Percentiles rank a stretch among this genome's conserved stretches.
phyloP scores from a whole-genome alignment of 805 yeast genomes.

The Lachancea sp. region DNA sequence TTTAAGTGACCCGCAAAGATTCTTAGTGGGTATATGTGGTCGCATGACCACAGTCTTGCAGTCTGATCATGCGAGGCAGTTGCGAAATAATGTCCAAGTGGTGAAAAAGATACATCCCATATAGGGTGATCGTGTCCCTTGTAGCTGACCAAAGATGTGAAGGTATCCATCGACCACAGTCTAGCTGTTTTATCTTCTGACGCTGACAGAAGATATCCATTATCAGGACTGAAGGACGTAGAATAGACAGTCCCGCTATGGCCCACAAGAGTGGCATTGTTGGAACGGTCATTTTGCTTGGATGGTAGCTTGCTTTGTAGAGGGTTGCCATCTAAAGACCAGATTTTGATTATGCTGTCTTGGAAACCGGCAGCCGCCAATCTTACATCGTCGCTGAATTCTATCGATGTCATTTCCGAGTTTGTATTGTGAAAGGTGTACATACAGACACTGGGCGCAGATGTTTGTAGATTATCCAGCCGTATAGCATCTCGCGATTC shows the following conservation, averaged over 20 bases:
- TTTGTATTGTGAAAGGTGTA: slow-evolving; percentile 95
- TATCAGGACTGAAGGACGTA: slow-evolving; percentile 84
- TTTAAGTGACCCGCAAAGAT: slow-evolving; percentile 96
- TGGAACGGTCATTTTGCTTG: slow-evolving; percentile 30
- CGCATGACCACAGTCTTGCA: slow-evolving; percentile 96
- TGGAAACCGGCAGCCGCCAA: slow-evolving; percentile 91
- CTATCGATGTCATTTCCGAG: slow-evolving; percentile 77
- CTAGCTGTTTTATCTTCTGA: slow-evolving; percentile 91
- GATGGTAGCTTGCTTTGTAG: slow-evolving; percentile 47
- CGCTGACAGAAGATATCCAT: slow-evolving; percentile 66
- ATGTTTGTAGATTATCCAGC: slow-evolving; percentile 63
- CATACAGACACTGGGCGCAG: slow-evolving; percentile 94
- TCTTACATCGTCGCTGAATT: slow-evolving; percentile 82
- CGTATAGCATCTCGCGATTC: slow-evolving; percentile 74
- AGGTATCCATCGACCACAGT: slow-evolving; percentile 91
- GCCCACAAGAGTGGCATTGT: slow-evolving; percentile 56
- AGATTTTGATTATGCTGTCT: slow-evolving; percentile 81
- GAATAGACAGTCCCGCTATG: slow-evolving; percentile 95
- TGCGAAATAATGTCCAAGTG: slow-evolving; percentile 96
- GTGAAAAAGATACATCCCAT: slow-evolving; percentile 95
- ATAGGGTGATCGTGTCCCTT: slow-evolving; percentile 95
- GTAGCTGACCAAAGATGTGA: slow-evolving; percentile 82
- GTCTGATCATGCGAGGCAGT: slow-evolving; percentile 97
- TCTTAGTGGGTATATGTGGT: slow-evolving; percentile 91
- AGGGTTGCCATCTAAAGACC: slow-evolving; percentile 92